A percentile compares a stretch with the other conserved stretches of the same genome.
phyloP scores from a whole-genome alignment of 2,329 filamentous ascomycete genomes.

The Claviceps cyperi region DNA sequence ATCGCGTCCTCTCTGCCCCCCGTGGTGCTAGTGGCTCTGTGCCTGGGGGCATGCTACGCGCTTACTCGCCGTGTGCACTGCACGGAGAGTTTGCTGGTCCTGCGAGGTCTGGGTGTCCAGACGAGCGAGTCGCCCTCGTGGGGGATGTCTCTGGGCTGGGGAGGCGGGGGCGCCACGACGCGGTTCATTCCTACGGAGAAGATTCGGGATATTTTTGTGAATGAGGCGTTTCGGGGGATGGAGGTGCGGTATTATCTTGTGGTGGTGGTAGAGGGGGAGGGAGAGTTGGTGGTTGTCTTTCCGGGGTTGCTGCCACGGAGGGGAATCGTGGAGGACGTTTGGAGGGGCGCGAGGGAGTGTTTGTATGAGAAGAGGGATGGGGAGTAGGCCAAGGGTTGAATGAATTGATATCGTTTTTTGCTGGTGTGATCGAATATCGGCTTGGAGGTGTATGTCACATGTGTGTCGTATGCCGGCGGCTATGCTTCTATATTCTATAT shows the following conservation, averaged over 20 bases:
- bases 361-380: conserved; percentile 44
- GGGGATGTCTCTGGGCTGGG: conserved; percentile 41
- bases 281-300: conserved; percentile 88
- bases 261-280: conserved; percentile 79
- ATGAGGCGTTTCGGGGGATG: conserved; percentile 88
- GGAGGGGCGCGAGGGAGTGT: conserved; percentile 72
- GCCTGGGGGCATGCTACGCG: conserved; percentile 18
- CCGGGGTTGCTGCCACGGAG: conserved; percentile 62
- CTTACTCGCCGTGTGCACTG: conserved; percentile 29
- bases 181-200: conserved; percentile 73
- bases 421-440: no score
- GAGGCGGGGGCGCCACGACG: conserved; percentile 19
- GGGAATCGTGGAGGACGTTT: conserved; percentile 70
- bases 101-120: conserved; percentile 82
- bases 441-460: no score
- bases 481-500: no score
- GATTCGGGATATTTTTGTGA: conserved; percentile 86
- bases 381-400: not conserved
- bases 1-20: conserved; percentile 22
- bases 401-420: no score
- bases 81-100: conserved; percentile 76
- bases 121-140: conserved; percentile 46
- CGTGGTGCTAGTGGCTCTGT: conserved; percentile 25
- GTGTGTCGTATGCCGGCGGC: no score
- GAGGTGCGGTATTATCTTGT: conserved; percentile 81